Percentiles rank a stretch among this genome's conserved stretches.
Conservation (phyloP, 2,329 filamentous ascomycete species). For the Seiridium unicorne region DNA sequence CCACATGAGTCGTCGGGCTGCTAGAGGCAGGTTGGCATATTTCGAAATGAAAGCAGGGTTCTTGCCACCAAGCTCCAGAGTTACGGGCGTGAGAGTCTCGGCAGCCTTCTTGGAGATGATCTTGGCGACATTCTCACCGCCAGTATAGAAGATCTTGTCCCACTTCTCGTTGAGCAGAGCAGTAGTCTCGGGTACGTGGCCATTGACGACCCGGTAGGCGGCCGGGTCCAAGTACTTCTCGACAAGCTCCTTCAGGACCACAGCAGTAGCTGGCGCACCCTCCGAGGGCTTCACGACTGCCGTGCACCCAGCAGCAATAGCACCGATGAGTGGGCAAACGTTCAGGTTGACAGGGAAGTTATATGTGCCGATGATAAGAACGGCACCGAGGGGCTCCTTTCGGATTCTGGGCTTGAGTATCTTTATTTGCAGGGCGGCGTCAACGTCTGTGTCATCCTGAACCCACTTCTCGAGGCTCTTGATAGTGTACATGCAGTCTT, state of each 20-base stretch:
- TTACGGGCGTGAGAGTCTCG: slow-evolving; percentile 80
- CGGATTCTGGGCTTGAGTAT: slow-evolving; percentile 72
- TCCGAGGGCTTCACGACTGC: slow-evolving; percentile 91
- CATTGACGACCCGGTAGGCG: slow-evolving; percentile 78
- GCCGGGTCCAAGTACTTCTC: slow-evolving; percentile 73
- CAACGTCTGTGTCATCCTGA: slow-evolving; percentile 73
- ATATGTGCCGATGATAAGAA: slow-evolving; percentile 87
- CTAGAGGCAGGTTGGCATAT: slow-evolving; percentile 74
- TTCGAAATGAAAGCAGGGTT: slow-evolving; percentile 93
- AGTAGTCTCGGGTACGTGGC: slow-evolving; percentile 75
- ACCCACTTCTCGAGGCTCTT: slow-evolving; percentile 79
- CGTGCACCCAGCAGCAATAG: slow-evolving; percentile 89
- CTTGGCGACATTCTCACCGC: slow-evolving; percentile 73
- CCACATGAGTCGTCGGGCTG: slow-evolving; percentile 84
- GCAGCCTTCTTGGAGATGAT: slow-evolving; percentile 90
- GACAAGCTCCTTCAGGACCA: slow-evolving; percentile 77
- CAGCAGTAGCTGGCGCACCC: slow-evolving; percentile 71
- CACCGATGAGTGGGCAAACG: slow-evolving; percentile 77
- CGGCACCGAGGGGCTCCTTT: slow-evolving; percentile 83
- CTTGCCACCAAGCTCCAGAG: slow-evolving; percentile 84
- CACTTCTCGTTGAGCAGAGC: slow-evolving; percentile 84
- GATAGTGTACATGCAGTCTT: slow-evolving; percentile 76
- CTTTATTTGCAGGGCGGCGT: slow-evolving; percentile 67
- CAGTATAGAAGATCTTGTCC: slow-evolving; percentile 98
- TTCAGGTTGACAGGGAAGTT: slow-evolving; percentile 89